Conservation (phyloP, 2,329 filamentous ascomycete genomes). For the Trichoderma atroviride region DNA sequence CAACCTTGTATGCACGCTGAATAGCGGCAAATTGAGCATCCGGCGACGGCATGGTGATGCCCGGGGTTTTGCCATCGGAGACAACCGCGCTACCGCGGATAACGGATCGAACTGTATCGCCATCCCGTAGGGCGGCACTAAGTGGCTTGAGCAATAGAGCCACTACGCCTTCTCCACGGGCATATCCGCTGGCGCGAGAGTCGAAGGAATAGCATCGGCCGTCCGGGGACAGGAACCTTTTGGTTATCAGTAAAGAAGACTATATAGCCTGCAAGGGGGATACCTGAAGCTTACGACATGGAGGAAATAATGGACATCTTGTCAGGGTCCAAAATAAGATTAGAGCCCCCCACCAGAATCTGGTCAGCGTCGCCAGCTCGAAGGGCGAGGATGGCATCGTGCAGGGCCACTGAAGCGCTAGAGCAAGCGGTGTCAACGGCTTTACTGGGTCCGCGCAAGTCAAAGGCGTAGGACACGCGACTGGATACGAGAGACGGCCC, state of each 20-base stretch:
- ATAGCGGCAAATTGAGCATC: slow-evolving; percentile 18
- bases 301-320: slow-evolving; percentile 27
- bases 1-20: slow-evolving; percentile 18
- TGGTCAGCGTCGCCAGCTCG: slow-evolving; percentile 35
- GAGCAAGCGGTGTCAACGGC: slow-evolving; percentile 44
- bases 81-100: slow-evolving; percentile 25
- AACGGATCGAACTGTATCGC: slow-evolving; percentile 30
- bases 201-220: slow-evolving; percentile 27
- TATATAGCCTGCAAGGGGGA: not conserved
- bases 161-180: slow-evolving; percentile 53
- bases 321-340: slow-evolving; percentile 30
- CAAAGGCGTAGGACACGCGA: slow-evolving; percentile 26
- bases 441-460: slow-evolving; percentile 28
- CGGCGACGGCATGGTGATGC: slow-evolving; percentile 27
- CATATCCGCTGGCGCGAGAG: slow-evolving; percentile 47
- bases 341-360: slow-evolving; percentile 33
- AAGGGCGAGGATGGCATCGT: slow-evolving; percentile 32
- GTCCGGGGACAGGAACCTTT: slow-evolving; percentile 25
- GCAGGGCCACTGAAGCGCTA: slow-evolving; percentile 37
- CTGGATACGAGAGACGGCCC: slow-evolving; percentile 21
- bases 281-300: slow-evolving; percentile 21
- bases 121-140: slow-evolving; percentile 43
- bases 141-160: slow-evolving; percentile 51
- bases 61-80: slow-evolving; percentile 26
- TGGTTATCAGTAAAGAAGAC: not conserved